phyloP scores from a whole-genome alignment of 164 flowering plant species.

The Vitis riparia region DNA sequence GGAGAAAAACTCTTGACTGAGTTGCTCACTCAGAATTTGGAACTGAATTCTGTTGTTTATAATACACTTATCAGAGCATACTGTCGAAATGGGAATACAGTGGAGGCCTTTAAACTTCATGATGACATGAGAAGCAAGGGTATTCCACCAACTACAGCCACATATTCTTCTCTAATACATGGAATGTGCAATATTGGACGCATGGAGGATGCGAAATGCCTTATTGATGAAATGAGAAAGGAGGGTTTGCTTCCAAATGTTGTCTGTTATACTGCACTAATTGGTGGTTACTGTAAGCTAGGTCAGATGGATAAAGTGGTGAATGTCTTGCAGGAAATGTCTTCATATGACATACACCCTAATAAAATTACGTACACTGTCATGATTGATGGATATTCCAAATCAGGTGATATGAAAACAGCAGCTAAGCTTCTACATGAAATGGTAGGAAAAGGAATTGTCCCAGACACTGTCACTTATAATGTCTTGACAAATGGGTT shows the following conservation, averaged over 20 bases:
- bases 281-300: slow-evolving; percentile 65
- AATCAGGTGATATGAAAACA: slow-evolving; percentile 39
- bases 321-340: slow-evolving; percentile 52
- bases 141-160: slow-evolving; percentile 44
- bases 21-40: slow-evolving; percentile 33
- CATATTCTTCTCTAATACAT: slow-evolving; percentile 65
- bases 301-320: slow-evolving; percentile 62
- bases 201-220: slow-evolving; percentile 45
- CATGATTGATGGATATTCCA: slow-evolving; percentile 62
- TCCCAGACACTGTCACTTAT: slow-evolving; percentile 68
- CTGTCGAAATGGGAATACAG: slow-evolving; percentile 48
- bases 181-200: slow-evolving; percentile 53
- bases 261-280: slow-evolving; percentile 65
- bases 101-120: slow-evolving; percentile 42
- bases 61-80: slow-evolving; percentile 60
- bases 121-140: slow-evolving; percentile 68
- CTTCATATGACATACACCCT: slow-evolving; percentile 37
- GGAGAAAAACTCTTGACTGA: slow-evolving; percentile 46
- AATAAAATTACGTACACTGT: slow-evolving; percentile 71
- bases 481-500: slow-evolving; percentile 48
- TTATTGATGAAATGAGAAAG: slow-evolving; percentile 57
- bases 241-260: slow-evolving; percentile 63
- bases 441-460: slow-evolving; percentile 57
- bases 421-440: slow-evolving; percentile 51
- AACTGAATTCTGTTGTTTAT: slow-evolving; percentile 55